Conservation (phyloP, 345 rosid species). For the Kandelia obovata region DNA sequence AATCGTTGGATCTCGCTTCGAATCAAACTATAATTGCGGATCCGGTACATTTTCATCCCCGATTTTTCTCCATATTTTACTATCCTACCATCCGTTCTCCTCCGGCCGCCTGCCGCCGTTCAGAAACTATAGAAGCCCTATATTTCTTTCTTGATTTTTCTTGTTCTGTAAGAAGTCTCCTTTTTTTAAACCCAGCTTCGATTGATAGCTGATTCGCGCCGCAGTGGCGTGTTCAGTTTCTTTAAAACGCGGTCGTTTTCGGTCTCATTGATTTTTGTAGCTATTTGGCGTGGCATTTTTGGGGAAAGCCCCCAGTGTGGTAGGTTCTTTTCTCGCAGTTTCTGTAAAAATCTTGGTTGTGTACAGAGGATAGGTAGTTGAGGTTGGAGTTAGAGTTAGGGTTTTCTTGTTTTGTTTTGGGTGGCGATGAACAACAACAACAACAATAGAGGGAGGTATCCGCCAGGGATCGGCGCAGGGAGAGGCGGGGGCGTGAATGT, state of each 20-base stretch:
- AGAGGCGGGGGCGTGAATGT: constrained; percentile 14
- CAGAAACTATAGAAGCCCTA: neutral
- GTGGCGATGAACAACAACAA: constrained; percentile 51
- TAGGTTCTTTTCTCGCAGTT: constrained; percentile 14
- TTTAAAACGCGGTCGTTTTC: neutral
- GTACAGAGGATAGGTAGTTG: neutral
- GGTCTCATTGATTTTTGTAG: constrained; percentile 12
- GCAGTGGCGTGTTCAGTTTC: neutral
- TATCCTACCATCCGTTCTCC: constrained; percentile 14
- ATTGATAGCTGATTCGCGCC: neutral
- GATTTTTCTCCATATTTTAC: constrained; percentile 25
- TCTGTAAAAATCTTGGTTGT: constrained; percentile 19
- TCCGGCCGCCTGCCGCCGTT: no score
- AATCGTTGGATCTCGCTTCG: neutral
- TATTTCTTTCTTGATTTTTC: neutral
- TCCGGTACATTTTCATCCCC: constrained; percentile 21
- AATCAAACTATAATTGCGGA: constrained; percentile 19
- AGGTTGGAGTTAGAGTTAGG: constrained; percentile 33
- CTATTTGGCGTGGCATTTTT: neutral
- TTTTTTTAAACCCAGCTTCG: neutral
- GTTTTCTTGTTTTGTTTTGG: neutral
- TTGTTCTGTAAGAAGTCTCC: neutral
- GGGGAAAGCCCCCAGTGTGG: no score
- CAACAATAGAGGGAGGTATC: constrained; percentile 53
- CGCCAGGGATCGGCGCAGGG: constrained; percentile 34